Evolutionary conservation across 441 rosid species (phyloP).

Genomic region (Hypseocharis bilobata): DNA sequence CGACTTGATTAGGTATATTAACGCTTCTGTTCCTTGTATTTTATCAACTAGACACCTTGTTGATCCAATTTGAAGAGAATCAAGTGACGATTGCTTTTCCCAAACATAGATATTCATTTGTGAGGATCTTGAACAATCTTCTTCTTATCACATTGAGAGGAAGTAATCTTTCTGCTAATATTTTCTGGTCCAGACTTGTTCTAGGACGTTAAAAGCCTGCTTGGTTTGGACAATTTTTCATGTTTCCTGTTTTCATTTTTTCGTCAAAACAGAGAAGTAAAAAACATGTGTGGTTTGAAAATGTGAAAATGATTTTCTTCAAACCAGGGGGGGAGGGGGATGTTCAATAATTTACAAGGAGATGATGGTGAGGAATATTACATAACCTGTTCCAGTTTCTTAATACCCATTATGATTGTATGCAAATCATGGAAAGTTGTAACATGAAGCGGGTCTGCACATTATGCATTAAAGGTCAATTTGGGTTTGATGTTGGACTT

Average conservation of each 20-base stretch:
- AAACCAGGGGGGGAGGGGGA: too few relatives aligned
- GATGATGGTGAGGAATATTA: too few relatives aligned
- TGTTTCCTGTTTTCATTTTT: not conserved
- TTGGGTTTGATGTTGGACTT: not conserved
- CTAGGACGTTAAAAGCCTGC: not conserved
- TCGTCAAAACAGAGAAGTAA: not conserved
- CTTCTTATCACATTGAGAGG: not conserved
- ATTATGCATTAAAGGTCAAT: not conserved
- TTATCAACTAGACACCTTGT: not conserved
- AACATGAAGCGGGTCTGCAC: not conserved
- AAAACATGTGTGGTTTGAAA: not conserved
- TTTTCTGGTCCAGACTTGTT: not conserved
- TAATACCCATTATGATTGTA: too few relatives aligned
- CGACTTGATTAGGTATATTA: not conserved
- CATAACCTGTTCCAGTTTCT: too few relatives aligned
- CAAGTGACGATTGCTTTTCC: not conserved
- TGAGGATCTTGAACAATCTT: not conserved
- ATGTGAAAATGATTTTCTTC: not conserved
- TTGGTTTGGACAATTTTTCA: not conserved
- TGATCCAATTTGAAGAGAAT: not conserved
- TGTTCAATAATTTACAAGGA: too few relatives aligned
- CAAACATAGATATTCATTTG: not conserved
- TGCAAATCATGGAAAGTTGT: not conserved
- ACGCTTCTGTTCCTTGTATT: not conserved
- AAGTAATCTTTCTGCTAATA: not conserved